Base-by-base conservation (phyloP, 306 rosid species). In the Fragaria nilgerrensis region DNA sequence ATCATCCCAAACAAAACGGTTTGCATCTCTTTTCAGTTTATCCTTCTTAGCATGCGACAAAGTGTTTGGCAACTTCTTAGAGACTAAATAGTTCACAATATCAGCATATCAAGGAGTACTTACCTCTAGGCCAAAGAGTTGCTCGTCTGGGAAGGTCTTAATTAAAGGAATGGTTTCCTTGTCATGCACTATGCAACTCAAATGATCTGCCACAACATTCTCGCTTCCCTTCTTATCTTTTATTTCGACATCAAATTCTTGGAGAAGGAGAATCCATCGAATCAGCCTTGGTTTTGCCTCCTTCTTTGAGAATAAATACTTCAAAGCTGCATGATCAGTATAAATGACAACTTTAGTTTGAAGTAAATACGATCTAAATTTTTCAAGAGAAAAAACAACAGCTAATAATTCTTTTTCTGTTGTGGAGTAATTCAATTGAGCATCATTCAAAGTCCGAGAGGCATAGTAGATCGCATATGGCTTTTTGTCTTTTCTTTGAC, bases 221-320 rank as follows among this genome's bases (percentile, higher is more conserved):
- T 68, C 23, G 7, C 25, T 68, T 7, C 48, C 47, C 7, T 50
- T 72, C 22, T 50, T 72, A 6, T 72, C 62, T 0, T 3, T 2
- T 9, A 72, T 72, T 1, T 72, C 47, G 15, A 72, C 9, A 9
- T 50, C 64, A 56, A 70, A 70, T 11, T 70, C 74, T 25, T 70
- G 20, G 0, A 70, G 16, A 0, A 47, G 5, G 0, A 70, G 36
- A 2, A 47, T 36, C 74, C 74, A 70, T 8, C 59, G 39, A 13
- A 47, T 70, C 2, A 70, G 32, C 5, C 22, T 15, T 3, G 74
- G 39, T 2, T 70, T 45, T 0, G 34, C 56, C 5, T 70, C 59
- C 6, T 70, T 70, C 37, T 43, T 47, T 0, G 56, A 0, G 1
- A 70, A 1, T 0, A 70, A 10, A 13, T 22, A 70, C 15, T 11